Conservation (phyloP, 2,329 filamentous ascomycete species). For the Immersiporthe knoxdaviesiana region DNA sequence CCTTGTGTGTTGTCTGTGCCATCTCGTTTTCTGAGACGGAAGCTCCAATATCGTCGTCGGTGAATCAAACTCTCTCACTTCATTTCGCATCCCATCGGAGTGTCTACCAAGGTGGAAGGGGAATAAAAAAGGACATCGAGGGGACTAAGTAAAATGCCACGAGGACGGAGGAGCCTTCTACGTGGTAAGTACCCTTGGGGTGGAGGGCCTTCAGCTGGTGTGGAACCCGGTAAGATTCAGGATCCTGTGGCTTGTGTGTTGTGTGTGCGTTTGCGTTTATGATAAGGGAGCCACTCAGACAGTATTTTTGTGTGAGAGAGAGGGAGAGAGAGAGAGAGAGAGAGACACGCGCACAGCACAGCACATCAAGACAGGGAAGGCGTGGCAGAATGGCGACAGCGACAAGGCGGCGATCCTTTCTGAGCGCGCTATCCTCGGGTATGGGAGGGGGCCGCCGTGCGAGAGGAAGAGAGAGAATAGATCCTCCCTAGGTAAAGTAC, state of each 20-base stretch:
- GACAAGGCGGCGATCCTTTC: not conserved
- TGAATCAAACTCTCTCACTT: not conserved
- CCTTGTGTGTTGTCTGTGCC: not conserved
- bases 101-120: not conserved
- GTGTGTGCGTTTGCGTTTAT: not conserved
- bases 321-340: too few relatives aligned
- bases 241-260: not conserved
- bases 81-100: not conserved
- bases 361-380: not conserved
- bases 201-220: not conserved
- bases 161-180: not conserved
- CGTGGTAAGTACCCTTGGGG: not conserved
- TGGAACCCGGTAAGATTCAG: not conserved
- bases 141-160: slow-evolving; percentile 1
- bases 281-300: not conserved
- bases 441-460: not conserved
- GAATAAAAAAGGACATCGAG: not conserved
- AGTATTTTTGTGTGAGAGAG: too few relatives aligned
- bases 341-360: not conserved
- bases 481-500: not conserved
- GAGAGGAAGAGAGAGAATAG: not conserved
- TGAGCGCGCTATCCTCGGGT: not conserved
- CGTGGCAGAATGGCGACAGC: not conserved
- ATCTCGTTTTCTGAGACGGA: not conserved
- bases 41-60: not conserved